A percentile compares a stretch with the other conserved stretches of the same genome.
These are phyloP conservation scores for Termitomyces sp. DNA, from an alignment of 768 basidiomycete genomes.

Conservation along the genomic window DNA sequence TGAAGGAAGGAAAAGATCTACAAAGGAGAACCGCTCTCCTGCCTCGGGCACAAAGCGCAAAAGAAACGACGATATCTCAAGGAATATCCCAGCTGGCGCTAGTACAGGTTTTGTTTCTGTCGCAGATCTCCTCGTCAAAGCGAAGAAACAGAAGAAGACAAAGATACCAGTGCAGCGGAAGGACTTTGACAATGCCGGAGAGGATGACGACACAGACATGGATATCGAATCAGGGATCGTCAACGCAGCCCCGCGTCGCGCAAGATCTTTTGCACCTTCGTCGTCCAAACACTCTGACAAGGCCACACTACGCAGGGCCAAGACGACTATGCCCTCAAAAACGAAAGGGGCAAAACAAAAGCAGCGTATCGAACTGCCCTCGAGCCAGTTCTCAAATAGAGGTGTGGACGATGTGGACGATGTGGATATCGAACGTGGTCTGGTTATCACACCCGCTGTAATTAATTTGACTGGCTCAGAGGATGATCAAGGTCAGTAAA, in stretches of 20 bases:
- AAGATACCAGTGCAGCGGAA: slow-evolving; percentile 22
- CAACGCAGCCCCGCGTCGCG: slow-evolving; percentile 43
- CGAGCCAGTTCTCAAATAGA: slow-evolving; percentile 43
- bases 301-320: slow-evolving; percentile 41
- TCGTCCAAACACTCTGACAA: slow-evolving; percentile 31
- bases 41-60: slow-evolving; percentile 58
- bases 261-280: slow-evolving; percentile 42
- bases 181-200: slow-evolving; percentile 51
- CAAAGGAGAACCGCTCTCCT: slow-evolving; percentile 29
- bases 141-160: slow-evolving; percentile 43
- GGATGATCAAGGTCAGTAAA: slow-evolving; percentile 6
- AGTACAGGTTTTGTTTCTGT: slow-evolving; percentile 71
- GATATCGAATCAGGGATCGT: slow-evolving; percentile 61
- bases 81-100: slow-evolving; percentile 78
- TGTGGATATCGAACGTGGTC: slow-evolving; percentile 50
- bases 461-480: slow-evolving; percentile 15
- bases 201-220: slow-evolving; percentile 68
- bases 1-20: slow-evolving; percentile 36
- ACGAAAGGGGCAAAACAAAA: slow-evolving; percentile 27
- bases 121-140: slow-evolving; percentile 56
- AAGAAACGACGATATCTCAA: slow-evolving; percentile 60
- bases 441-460: slow-evolving; percentile 19
- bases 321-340: slow-evolving; percentile 36
- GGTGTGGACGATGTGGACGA: slow-evolving; percentile 56
- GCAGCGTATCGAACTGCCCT: slow-evolving; percentile 24